A percentile compares a stretch with the other conserved stretches of the same genome.
phyloP scores from a whole-genome alignment of 2,329 filamentous ascomycete species.

The Alternaria brassicicola region DNA sequence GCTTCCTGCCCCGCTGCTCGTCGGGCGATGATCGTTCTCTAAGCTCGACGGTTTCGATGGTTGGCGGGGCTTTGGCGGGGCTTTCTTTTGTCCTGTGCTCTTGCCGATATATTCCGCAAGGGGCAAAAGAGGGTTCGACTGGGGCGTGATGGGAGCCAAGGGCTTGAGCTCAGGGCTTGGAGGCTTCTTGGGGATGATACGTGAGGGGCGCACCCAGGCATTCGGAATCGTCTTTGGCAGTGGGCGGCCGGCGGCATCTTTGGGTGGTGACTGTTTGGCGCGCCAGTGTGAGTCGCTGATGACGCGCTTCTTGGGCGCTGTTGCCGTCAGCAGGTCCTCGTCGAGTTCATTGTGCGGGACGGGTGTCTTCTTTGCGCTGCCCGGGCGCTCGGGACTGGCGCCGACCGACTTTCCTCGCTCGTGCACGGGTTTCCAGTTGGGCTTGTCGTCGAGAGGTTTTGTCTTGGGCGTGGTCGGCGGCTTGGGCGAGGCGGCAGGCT shows the following conservation, averaged over 20 bases:
- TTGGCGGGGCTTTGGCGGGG: constrained; percentile 30
- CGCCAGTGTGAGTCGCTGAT: constrained; percentile 91
- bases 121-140: constrained; percentile 24
- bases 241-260: constrained; percentile 34
- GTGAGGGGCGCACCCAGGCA: constrained; percentile 48
- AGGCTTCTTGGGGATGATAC: constrained; percentile 30
- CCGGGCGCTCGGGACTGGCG: constrained; percentile 35
- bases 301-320: constrained; percentile 85
- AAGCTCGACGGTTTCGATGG: constrained; percentile 40
- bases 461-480: constrained; percentile 34
- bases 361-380: constrained; percentile 40
- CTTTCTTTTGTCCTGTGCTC: constrained; percentile 35
- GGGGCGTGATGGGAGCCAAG: constrained; percentile 15
- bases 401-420: constrained; percentile 35
- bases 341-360: constrained; percentile 49
- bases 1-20: constrained; percentile 43
- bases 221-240: constrained; percentile 46
- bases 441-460: constrained; percentile 34
- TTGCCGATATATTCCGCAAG: constrained; percentile 37
- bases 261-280: constrained; percentile 58
- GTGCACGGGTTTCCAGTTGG: constrained; percentile 33
- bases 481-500: constrained; percentile 18
- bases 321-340: constrained; percentile 56
- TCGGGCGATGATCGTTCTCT: constrained; percentile 41
- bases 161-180: constrained; percentile 16